Conservation (phyloP, 2,329 filamentous ascomycete genomes). For the Monilinia vaccinii-corymbosi region DNA sequence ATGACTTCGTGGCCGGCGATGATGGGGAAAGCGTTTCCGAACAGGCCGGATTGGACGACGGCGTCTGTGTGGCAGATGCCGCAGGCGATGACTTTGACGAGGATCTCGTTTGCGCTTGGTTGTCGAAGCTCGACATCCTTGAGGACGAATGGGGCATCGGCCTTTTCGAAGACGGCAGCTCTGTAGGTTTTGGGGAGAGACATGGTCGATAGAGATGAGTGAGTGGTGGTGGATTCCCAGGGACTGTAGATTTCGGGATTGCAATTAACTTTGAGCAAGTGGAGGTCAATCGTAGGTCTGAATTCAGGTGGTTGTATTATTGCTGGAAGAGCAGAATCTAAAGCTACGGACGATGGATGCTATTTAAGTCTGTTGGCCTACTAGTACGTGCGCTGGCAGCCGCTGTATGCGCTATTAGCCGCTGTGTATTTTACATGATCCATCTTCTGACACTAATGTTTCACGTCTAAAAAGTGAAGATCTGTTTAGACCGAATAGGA, state of each 20-base stretch:
- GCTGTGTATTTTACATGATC: too few relatives aligned
- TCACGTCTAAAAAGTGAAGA: too few relatives aligned
- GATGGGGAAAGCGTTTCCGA: slow-evolving; percentile 50
- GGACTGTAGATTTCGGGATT: neutral
- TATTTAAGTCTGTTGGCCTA: too few relatives aligned
- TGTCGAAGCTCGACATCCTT: slow-evolving; percentile 49
- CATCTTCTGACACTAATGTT: too few relatives aligned
- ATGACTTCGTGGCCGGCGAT: slow-evolving; percentile 65
- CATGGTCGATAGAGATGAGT: slow-evolving; percentile 17
- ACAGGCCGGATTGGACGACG: slow-evolving; percentile 35
- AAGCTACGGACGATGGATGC: too few relatives aligned
- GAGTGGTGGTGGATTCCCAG: neutral
- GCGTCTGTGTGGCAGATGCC: slow-evolving; percentile 62
- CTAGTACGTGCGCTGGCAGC: too few relatives aligned
- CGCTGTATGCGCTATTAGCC: too few relatives aligned
- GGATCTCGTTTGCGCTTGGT: slow-evolving; percentile 48
- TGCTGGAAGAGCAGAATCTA: too few relatives aligned
- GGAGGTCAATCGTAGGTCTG: too few relatives aligned
- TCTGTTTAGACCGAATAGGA: too few relatives aligned
- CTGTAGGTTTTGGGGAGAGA: slow-evolving; percentile 57
- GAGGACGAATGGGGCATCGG: slow-evolving; percentile 44
- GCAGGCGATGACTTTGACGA: slow-evolving; percentile 63
- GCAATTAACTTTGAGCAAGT: too few relatives aligned
- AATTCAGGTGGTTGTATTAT: too few relatives aligned
- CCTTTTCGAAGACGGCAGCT: slow-evolving; percentile 50